Conservation (phyloP, 2,329 filamentous ascomycete species). For the Stenocarpella maydis region DNA sequence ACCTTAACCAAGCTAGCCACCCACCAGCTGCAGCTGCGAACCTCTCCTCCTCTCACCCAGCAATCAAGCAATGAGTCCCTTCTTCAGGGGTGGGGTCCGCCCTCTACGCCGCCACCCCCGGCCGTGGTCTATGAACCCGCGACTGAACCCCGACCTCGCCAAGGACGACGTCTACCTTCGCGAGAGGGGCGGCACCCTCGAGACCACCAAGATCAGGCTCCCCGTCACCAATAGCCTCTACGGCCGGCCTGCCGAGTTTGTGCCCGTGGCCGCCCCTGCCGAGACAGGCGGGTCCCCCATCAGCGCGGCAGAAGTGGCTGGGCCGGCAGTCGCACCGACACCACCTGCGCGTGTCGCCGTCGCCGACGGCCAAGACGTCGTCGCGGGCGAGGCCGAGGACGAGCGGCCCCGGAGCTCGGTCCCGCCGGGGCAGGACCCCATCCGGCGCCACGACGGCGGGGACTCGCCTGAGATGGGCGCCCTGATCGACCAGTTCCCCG, state of each 20-base stretch:
- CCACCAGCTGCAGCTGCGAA: not conserved
- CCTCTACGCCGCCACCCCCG: slow-evolving; percentile 31
- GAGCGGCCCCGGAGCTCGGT: not conserved
- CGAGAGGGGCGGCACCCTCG: slow-evolving; percentile 22
- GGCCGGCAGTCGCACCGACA: too few species aligned
- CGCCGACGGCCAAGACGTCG: not conserved
- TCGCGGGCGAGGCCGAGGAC: not conserved
- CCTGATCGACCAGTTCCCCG: not conserved
- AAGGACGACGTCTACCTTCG: slow-evolving; percentile 11
- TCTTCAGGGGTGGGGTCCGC: slow-evolving; percentile 33
- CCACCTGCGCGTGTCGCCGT: not conserved
- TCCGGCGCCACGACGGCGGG: slow-evolving; percentile 9
- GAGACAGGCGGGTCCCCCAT: not conserved
- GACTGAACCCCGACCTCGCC: slow-evolving; percentile 32
- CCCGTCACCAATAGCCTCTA: slow-evolving; percentile 35
- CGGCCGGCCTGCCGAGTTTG: not conserved
- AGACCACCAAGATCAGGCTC: slow-evolving; percentile 24
- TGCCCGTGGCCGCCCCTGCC: not conserved
- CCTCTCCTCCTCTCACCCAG: too few species aligned
- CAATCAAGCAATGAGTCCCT: slow-evolving; percentile 32
- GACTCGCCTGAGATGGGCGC: not conserved
- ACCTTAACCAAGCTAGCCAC: too few species aligned
- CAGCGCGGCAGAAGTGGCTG: too few species aligned
- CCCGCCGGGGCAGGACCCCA: not conserved
- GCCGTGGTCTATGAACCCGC: slow-evolving; percentile 33